Base-by-base conservation (phyloP, 176 grass and related monocot genomes). In the Rhipidocladum racemiflorum region DNA sequence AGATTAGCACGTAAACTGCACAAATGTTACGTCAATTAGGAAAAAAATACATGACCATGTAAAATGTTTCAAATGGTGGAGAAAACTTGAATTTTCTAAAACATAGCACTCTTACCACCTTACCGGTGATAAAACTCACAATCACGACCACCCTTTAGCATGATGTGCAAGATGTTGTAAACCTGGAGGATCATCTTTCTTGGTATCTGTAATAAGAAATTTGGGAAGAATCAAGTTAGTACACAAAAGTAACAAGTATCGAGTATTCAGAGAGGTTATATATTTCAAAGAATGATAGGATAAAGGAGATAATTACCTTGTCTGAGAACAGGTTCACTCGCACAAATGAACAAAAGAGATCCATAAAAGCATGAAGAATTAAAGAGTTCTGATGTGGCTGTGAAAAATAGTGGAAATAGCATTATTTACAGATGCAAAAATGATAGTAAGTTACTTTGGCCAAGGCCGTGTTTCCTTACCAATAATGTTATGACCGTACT, bases 181-280 rank as follows among this genome's bases (percentile, higher is more conserved):
- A 95, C 79, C 74, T 98, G 95, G 15, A 98, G 90, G 78, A 98
- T 93, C 95, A 98, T 98, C 89, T 98, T 98, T 90, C 95, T 95
- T 84, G 95, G 95, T 84, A 98, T 90, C 95, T 98, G 82, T 27
- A 91, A 84, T 65, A 53, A 85, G 61, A 71, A 76, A 9, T 29
- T 61, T 42, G 80, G 20, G 54, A 57, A 30, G 50, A 36, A 77
- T 45, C 4, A 63, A 9, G 50, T 83, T 59, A 56, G 60, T n/a
- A n/a, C 54, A 67, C 35, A 84, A 70, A 70, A 30, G 11, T 46
- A 63, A 6, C 11, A 7, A 8, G 27, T 64, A 80, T 76, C 8
- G 18, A 77, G 8, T 65, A 77, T 46, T 72, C 36, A 8, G 48
- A 72, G 17, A 30, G 16, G 57, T 61, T 20, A 67, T 18, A 53